These are phyloP conservation scores for Nemophila menziesii DNA, from an alignment of 257 asterid species.

Conservation along the genomic window DNA sequence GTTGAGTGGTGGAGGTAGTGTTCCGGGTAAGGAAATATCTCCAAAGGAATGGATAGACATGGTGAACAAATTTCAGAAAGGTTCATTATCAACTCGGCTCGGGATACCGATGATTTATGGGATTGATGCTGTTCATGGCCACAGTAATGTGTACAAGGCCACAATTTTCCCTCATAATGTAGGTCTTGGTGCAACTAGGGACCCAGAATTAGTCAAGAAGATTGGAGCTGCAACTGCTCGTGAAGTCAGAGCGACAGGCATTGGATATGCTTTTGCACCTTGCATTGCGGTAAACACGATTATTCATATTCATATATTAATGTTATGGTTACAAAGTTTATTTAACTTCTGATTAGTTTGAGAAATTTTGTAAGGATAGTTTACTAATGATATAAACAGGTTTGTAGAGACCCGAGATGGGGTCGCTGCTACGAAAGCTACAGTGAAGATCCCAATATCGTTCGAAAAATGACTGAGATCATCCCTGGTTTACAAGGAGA, in stretches of 20 bases:
- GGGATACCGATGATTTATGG: constrained; percentile 61
- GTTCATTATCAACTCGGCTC: constrained; percentile 48
- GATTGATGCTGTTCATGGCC: constrained; percentile 62
- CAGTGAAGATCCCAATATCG: constrained; percentile 53
- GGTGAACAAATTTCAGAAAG: constrained; percentile 55
- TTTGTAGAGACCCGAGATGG: constrained; percentile 86
- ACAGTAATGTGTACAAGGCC: constrained; percentile 45
- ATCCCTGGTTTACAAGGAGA: constrained; percentile 76
- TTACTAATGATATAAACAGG: constrained; percentile 26
- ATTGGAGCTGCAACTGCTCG: constrained; percentile 73
- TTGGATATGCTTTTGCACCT: constrained; percentile 53
- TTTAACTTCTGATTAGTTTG: not conserved
- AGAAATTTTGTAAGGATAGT: not conserved
- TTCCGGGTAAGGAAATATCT: constrained; percentile 39
- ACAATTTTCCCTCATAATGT: constrained; percentile 62
- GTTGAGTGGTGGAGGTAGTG: constrained; percentile 65
- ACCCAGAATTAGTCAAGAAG: constrained; percentile 41
- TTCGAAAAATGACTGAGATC: constrained; percentile 58
- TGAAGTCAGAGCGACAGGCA: constrained; percentile 64
- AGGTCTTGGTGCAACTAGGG: constrained; percentile 69
- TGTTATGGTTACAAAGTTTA: not conserved
- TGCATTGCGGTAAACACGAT: constrained; percentile 48
- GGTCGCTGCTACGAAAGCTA: constrained; percentile 81
- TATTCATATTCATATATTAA: too few species aligned
- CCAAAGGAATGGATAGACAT: constrained; percentile 52